Evolutionary conservation across 108 stramenopile species (phyloP), one percentile per base, ranked within the genome.

Genomic region (Chaetoceros muelleri): DNA sequence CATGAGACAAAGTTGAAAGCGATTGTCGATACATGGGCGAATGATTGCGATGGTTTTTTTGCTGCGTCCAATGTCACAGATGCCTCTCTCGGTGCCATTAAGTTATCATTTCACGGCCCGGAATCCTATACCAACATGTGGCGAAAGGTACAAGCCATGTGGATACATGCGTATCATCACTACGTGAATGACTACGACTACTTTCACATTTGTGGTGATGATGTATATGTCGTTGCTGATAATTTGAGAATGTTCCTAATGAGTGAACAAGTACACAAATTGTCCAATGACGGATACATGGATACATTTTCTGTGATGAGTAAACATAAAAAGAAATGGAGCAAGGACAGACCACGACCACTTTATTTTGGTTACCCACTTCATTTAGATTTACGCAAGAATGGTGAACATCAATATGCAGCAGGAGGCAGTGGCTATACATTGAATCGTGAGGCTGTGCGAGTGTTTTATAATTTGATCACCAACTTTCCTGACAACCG

Each of bases 31-130:
- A 82, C 81, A 1, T 82, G 81, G 81, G 81, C 72, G 10, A 65
- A 69, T 34, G 65, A 70, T 57, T 96, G 95, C 65, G 92, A 96
- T 74, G 95, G 95, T 17, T 96, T 92, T 65, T 70, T 94, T 34
- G 92, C 89, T 2, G 84, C 86, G 47, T 82, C 80, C 22, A 89
- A 79, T 80, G 51, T 54, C 24, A 28, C 20, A n/a, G 67, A 72
- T 61, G 66, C 66, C 23, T 61, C 74, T 23, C 48, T 82, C 16
- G 73, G 73, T 20, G 62, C 78, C 19, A 64, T 87, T 28, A 65
- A 64, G 22, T 24, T 88, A 23, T 60, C 71, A 2, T 82, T 84
- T 51, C 70, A 75, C 13, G 86, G 86, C 23, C 51, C 58, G 24
- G 86, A 88, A 64, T 25, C 57, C 29, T 88, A 88, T 50, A 60